Evolutionary conservation across 768 basidiomycete species (phyloP), one percentile per base, ranked within the genome.

Genomic region (Tricholoma bakamatsutake): DNA sequence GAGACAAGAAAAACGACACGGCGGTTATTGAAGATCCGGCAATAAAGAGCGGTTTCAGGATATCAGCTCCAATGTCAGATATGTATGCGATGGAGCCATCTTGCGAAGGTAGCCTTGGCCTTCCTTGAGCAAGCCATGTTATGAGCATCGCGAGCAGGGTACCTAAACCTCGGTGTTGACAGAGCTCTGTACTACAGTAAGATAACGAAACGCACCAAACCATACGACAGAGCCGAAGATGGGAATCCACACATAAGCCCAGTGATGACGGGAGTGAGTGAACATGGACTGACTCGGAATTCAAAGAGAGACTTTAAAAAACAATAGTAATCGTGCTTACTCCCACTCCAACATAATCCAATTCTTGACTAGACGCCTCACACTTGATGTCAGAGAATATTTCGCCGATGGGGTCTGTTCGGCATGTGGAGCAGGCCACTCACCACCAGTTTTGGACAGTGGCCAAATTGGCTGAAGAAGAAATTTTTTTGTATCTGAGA

Each of bases 1-100:
- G 76, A 7, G 81, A 80, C 48, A 84, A 69, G 61, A 87, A 70
- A 67, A 91, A 88, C 0, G 76, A 72, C 2, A 80, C 68, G 6
- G 79, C 83, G 2, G 89, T 88, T 56, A 89, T 77, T 37, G 74
- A 71, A 61, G 83, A 85, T 6, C 83, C 84, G 13, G 77, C 73
- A 50, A 91, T 73, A 62, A 92, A 92, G 35, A 91, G 76, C 3
- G 90, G 89, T 65, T 91, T 90, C 43, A 91, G 71, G 51, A 77
- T 73, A 59, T 78, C 78, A 17, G 90, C 88, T n/a, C 85, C 88
- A 34, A 90, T 69, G 62, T 91, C 88, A 40, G 87, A 88, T 48
- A 91, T 89, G 67, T 86, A 89, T n/a, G 83, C 81, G 51, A 89
- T 80, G 1, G 68, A 67, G 18, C 78, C 78, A 35, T 82, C 76